Conservation (phyloP, 1,284 basidiomycete species). For the Ganoderma meredithae region DNA sequence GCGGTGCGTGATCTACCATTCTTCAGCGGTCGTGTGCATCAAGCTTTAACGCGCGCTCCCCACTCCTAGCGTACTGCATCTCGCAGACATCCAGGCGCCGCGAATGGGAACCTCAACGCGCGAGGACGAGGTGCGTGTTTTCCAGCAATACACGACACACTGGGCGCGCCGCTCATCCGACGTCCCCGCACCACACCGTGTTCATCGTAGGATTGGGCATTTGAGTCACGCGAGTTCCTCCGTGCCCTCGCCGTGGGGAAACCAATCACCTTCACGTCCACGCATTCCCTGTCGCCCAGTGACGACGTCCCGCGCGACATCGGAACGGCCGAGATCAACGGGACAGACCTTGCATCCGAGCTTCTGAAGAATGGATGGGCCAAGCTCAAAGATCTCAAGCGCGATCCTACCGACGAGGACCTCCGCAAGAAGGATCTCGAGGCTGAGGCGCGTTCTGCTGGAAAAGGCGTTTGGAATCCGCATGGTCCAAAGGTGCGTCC, state of each 20-base stretch:
- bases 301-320: conserved; percentile 79
- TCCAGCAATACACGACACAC: neutral
- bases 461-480: conserved; percentile 89
- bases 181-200: neutral
- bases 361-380: conserved; percentile 90
- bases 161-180: neutral
- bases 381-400: conserved; percentile 88
- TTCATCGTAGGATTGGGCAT: conserved; percentile 79
- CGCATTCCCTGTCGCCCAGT: conserved; percentile 75
- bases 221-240: conserved; percentile 92
- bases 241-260: conserved; percentile 89
- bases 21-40: conserved; percentile 24
- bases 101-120: conserved; percentile 81
- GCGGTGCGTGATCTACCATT: conserved; percentile 57
- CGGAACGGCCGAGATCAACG: conserved; percentile 74
- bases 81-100: conserved; percentile 86
- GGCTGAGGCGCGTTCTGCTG: conserved; percentile 78
- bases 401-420: conserved; percentile 83
- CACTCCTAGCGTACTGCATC: conserved; percentile 74
- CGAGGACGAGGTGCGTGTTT: conserved; percentile 80
- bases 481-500: conserved; percentile 76
- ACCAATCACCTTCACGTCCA: conserved; percentile 81
- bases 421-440: conserved; percentile 77
- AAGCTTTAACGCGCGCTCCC: conserved; percentile 11
- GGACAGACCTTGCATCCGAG: conserved; percentile 79